These are phyloP conservation scores for Cicer judaicum DNA, from an alignment of 306 rosid species.

Conservation along the genomic window DNA sequence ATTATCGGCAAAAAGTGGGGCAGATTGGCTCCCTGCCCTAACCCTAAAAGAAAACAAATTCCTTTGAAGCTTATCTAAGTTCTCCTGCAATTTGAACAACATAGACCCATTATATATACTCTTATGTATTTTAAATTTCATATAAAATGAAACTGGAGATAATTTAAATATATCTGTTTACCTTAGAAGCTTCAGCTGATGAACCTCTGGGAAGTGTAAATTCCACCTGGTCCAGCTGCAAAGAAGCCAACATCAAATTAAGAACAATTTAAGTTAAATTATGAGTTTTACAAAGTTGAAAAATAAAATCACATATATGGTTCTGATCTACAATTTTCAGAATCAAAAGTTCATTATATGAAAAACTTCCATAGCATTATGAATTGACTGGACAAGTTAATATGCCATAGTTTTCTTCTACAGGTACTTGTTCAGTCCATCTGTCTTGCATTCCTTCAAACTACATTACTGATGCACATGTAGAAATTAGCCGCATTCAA, in stretches of 20 bases:
- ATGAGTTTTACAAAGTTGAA: conserved; percentile 37
- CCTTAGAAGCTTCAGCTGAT: conserved; percentile 62
- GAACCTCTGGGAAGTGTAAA: conserved; percentile 59
- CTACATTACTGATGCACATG: conserved; percentile 17
- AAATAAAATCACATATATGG: conserved; percentile 28
- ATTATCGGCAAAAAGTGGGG: conserved; percentile 81
- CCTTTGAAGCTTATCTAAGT: conserved; percentile 55
- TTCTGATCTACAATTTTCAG: conserved; percentile 25
- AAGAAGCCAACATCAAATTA: conserved; percentile 38
- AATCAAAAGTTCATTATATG: conserved; percentile 21
- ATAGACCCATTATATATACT: conserved; percentile 26
- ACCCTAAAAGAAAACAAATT: conserved; percentile 63
- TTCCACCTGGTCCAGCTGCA: conserved; percentile 73
- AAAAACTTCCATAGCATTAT: conserved; percentile 34
- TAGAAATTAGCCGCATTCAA: conserved; percentile 18
- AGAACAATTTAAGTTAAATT: conserved; percentile 31
- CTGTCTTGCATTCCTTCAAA: conserved; percentile 31
- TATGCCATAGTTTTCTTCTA: conserved; percentile 36
- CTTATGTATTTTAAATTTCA: conserved; percentile 7
- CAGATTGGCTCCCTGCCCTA: conserved; percentile 77
- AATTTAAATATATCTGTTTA: conserved; percentile 38
- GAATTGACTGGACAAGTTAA: conserved; percentile 33
- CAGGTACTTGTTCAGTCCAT: conserved; percentile 17
- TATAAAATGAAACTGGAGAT: conserved; percentile 26
- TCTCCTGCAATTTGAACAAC: conserved; percentile 66